A percentile compares a stretch with the other conserved stretches of the same genome.
Evolutionary conservation across 768 basidiomycete genomes (phyloP).

Genomic region (Wakefieldia striispora): DNA sequence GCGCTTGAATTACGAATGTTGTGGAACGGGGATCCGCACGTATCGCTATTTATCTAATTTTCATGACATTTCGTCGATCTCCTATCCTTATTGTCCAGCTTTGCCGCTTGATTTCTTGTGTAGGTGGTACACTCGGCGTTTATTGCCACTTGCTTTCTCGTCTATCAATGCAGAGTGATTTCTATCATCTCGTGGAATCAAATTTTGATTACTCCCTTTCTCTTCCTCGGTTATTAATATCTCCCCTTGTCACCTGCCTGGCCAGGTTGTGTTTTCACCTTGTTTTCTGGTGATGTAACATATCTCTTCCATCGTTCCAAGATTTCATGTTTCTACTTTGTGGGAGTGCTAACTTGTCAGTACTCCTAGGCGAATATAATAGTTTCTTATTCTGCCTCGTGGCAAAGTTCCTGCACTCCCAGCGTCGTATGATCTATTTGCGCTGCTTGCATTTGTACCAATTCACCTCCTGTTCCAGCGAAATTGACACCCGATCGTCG

Average conservation of each 20-base stretch:
- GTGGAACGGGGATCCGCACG: slow-evolving; percentile 17
- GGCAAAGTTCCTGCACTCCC: background rate
- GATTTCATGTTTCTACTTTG: background rate
- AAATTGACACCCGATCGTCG: too few relatives aligned
- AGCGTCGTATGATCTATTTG: too few relatives aligned
- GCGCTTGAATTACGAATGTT: slow-evolving; percentile 28
- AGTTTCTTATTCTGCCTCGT: background rate
- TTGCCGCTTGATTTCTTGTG: slow-evolving; percentile 18
- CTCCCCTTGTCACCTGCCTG: slow-evolving; percentile 19
- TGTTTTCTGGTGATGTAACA: slow-evolving; percentile 15
- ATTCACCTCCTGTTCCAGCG: background rate
- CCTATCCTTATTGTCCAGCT: slow-evolving; percentile 31
- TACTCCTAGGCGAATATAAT: background rate
- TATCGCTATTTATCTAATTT: slow-evolving; percentile 20
- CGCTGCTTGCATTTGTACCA: too few relatives aligned
- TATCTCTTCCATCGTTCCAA: slow-evolving; percentile 15
- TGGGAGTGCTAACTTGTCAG: background rate
- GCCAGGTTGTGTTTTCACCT: slow-evolving; percentile 18
- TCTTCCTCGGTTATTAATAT: background rate
- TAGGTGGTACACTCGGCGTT: slow-evolving; percentile 9
- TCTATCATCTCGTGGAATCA: slow-evolving; percentile 3
- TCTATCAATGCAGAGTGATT: slow-evolving; percentile 3
- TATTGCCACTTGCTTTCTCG: slow-evolving; percentile 2
- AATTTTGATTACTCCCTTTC: slow-evolving; percentile 8
- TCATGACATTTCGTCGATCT: slow-evolving; percentile 11